Percentiles rank a stretch among this genome's conserved stretches.
Conservation (phyloP, 371 early-diverging fungal genomes). For the Apophysomyces trapeziformis region DNA sequence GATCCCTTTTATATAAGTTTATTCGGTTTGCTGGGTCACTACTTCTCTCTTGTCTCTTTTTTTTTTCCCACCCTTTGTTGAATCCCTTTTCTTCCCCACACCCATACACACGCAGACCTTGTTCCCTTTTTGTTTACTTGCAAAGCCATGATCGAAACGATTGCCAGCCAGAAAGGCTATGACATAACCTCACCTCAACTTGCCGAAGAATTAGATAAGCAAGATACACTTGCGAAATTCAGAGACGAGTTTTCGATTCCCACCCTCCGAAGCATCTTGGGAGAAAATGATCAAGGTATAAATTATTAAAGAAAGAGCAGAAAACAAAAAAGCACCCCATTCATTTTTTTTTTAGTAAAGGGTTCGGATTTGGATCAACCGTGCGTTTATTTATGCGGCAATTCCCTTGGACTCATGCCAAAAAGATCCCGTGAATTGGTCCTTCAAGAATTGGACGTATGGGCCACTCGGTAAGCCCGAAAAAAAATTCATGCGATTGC, state of each 20-base stretch:
- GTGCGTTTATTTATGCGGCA: slow-evolving; percentile 89
- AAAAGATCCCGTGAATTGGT: slow-evolving; percentile 67
- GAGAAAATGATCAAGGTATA: slow-evolving; percentile 6
- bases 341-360: slow-evolving; percentile 11
- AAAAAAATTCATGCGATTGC: not conserved
- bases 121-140: not conserved
- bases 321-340: no score
- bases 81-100: not conserved
- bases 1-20: no score
- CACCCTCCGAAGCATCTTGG: slow-evolving; percentile 43
- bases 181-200: slow-evolving; percentile 35
- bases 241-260: slow-evolving; percentile 77
- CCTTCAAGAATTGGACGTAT: slow-evolving; percentile 89
- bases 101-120: not conserved
- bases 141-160: not conserved
- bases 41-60: not conserved
- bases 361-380: slow-evolving; percentile 43
- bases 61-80: not conserved
- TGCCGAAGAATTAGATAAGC: slow-evolving; percentile 62
- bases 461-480: slow-evolving; percentile 68
- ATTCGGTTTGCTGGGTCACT: no score
- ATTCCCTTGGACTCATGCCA: slow-evolving; percentile 92
- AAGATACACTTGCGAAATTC: slow-evolving; percentile 58
- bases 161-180: slow-evolving; percentile 4
- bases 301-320: no score